Evolutionary conservation across 495 filamentous ascomycete species (phyloP), one percentile per base, ranked within the genome.

Genomic region (Tuber umbilicatum): DNA sequence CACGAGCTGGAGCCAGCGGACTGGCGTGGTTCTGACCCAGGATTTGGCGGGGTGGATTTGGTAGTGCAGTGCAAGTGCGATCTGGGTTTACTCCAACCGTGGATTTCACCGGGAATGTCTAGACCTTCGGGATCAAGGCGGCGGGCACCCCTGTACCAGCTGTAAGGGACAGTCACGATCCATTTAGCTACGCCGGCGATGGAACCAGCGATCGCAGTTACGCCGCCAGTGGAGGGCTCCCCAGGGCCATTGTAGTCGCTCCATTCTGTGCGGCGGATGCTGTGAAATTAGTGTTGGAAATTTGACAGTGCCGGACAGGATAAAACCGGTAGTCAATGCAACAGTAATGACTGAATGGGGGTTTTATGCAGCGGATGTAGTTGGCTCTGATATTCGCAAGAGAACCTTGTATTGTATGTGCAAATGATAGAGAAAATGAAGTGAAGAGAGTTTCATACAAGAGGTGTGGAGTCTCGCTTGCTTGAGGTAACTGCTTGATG

Each of bases 211-310:
- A 92, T 72, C 4, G 89, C 89, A 1, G 86, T 86, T 12, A 88
- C 86, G 1, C 85, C 83, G 7, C 91, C 91, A 4, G 91, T 91
- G 41, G 93, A 77, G 1, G 91, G 91, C 79, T 93, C 91, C 0
- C 91, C 91, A 0, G 91, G 91, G 0, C 91, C 91, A 73, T 91
- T 90, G 75, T 92, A 93, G 79, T 93, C 91, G 74, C 92, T 92
- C 91, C 90, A 93, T 76, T 92, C 90, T 45, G 86, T 86, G 74
- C 92, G 90, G 42, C 91, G 84, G 5, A 90, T 77, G n/a, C 79
- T 80, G n/a, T 55, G 47, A 38, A 69, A 39, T n/a, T n/a, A n/a
- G n/a, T n/a, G n/a, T n/a, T n/a, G n/a, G n/a, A n/a, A n/a, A n/a
- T n/a, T n/a, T n/a, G n/a, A n/a, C n/a, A n/a, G n/a, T n/a, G n/a